These are phyloP conservation scores for Cyclotella cryptica DNA, from an alignment of 108 stramenopile species.

Conservation along the genomic window DNA sequence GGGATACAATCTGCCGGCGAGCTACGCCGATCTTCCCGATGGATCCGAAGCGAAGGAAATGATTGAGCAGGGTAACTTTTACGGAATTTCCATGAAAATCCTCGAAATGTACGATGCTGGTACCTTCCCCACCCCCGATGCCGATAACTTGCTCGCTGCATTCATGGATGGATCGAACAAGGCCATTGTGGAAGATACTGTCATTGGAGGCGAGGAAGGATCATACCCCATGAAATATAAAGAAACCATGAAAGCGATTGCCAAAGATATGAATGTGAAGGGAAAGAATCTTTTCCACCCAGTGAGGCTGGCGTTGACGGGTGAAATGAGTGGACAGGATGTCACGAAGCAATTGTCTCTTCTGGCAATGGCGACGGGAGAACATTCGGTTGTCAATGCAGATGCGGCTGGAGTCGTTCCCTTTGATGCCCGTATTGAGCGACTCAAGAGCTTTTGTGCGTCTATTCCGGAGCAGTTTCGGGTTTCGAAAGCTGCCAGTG, in stretches of 20 bases:
- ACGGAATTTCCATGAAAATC: constrained; percentile 61
- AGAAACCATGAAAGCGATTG: constrained; percentile 83
- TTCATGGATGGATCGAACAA: constrained; percentile 78
- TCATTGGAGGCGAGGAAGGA: constrained; percentile 67
- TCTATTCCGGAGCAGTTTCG: constrained; percentile 84
- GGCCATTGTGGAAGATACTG: constrained; percentile 74
- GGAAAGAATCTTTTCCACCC: constrained; percentile 96
- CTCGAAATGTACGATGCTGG: constrained; percentile 62
- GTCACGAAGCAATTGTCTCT: constrained; percentile 93
- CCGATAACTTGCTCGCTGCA: constrained; percentile 60
- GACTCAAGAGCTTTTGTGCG: constrained; percentile 73
- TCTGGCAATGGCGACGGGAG: constrained; percentile 68
- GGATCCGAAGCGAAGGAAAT: constrained; percentile 75
- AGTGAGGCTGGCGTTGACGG: constrained; percentile 91
- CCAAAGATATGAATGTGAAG: constrained; percentile 86
- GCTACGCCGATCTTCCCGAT: constrained; percentile 71
- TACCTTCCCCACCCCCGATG: constrained; percentile 68
- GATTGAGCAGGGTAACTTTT: constrained; percentile 86
- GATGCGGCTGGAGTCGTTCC: constrained; percentile 68
- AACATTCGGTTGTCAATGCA: constrained; percentile 65
- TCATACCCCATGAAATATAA: constrained; percentile 74
- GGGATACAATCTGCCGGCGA: constrained; percentile 76
- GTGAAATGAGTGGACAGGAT: constrained; percentile 97
- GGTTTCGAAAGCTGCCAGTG: constrained; percentile 34
- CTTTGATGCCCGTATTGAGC: constrained; percentile 67